phyloP scores from a whole-genome alignment of 1,139 yeast species.

The Petasospora fabianii region DNA sequence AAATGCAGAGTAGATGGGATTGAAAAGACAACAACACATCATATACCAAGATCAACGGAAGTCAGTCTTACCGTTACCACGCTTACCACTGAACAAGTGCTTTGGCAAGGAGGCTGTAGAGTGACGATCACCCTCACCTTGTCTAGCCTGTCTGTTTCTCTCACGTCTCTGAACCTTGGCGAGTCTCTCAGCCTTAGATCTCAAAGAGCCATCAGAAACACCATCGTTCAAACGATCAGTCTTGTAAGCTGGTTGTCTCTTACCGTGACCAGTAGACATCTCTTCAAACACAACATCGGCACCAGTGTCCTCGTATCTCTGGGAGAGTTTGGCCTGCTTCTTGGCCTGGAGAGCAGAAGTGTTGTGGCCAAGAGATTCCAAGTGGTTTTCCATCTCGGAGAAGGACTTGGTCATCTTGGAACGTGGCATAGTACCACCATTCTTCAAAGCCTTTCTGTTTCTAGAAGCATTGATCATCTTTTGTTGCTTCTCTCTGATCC shows the following conservation, averaged over 20 bases:
- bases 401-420: conserved; percentile 76
- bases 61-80: conserved; percentile 88
- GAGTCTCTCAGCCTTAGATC: conserved; percentile 84
- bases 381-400: conserved; percentile 79
- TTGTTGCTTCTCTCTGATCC: conserved; percentile 96
- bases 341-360: conserved; percentile 55
- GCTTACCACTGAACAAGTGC: conserved; percentile 94
- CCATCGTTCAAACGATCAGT: conserved; percentile 84
- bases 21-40: no score
- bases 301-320: conserved; percentile 54
- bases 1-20: no score
- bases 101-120: conserved; percentile 81
- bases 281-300: conserved; percentile 70
- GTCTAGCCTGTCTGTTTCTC: conserved; percentile 87
- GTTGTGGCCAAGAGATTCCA: conserved; percentile 89
- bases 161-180: conserved; percentile 89
- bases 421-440: conserved; percentile 91
- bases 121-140: conserved; percentile 96
- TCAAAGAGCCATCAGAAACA: conserved; percentile 74
- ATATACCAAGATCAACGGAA: conserved; percentile 36
- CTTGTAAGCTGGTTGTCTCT: conserved; percentile 43
- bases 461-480: conserved; percentile 87
- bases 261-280: conserved; percentile 33
- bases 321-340: conserved; percentile 39
- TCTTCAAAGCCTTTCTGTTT: conserved; percentile 81